phyloP scores from a whole-genome alignment of 306 rosid genomes.

The Oemleria cerasiformis region DNA sequence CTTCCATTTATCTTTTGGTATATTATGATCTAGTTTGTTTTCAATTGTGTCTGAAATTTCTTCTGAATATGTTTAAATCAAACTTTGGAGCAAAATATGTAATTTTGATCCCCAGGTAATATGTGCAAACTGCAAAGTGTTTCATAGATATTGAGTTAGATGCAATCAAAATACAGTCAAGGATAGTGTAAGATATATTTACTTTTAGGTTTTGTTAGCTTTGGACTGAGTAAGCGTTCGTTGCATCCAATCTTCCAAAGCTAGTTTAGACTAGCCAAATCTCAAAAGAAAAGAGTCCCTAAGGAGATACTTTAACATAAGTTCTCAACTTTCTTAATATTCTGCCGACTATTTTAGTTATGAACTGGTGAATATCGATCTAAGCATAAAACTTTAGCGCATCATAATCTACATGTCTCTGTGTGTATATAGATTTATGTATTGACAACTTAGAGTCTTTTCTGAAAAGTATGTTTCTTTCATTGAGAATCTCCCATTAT shows the following conservation, averaged over 20 bases:
- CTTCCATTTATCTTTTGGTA: neutral
- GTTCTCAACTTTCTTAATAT: neutral
- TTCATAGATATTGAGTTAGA: neutral
- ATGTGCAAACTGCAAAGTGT: neutral
- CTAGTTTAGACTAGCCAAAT: neutral
- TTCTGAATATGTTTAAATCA: neutral
- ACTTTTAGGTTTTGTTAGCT: neutral
- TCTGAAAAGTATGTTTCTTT: too few relatives aligned
- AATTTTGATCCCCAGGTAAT: neutral
- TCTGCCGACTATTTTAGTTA: neutral
- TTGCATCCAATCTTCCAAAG: neutral
- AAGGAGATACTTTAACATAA: neutral
- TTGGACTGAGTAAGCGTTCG: neutral
- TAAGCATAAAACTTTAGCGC: neutral
- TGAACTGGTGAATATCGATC: neutral
- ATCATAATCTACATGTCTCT: neutral
- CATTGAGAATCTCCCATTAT: neutral
- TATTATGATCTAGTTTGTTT: neutral
- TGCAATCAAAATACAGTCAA: neutral
- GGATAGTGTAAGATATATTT: neutral
- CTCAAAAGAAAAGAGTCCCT: neutral
- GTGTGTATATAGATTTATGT: neutral
- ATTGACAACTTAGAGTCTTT: too few relatives aligned
- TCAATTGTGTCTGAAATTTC: neutral
- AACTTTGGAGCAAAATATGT: neutral